Evolutionary conservation across 495 filamentous ascomycete genomes (phyloP), one percentile per base, ranked within the genome.

Genomic region (Trichoderma reesei): DNA sequence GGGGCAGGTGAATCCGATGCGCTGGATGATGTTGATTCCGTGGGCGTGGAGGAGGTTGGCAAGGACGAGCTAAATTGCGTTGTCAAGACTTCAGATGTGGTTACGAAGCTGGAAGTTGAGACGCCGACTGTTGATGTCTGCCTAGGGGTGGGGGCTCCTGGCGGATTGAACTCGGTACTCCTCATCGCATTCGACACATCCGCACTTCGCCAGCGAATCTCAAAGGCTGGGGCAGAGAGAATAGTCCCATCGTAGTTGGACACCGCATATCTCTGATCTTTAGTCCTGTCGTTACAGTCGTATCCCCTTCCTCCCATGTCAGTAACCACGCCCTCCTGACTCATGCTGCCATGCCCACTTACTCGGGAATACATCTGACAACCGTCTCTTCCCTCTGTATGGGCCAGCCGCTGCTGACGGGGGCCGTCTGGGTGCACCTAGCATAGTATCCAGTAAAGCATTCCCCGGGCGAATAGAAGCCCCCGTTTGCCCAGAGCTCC

Each of bases 381-480:
- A 51, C 41, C 9, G 61, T 63, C 31, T 63, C 41, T 34, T 18
- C 61, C 3, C 16, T 36, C 42, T 14, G 31, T 4, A 63, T 48
- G 0, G 61, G 61, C 31, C 26, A 63, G 61, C 26, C 41, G 13
- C 38, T 44, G 61, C 34, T 48, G 4, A 34, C 41, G 13, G 42
- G 37, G 2, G 61, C n/a, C 42, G 41, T 48, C 41, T 48, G 61
- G 2, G 41, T 48, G 26, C 61, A 63, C 41, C 36, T 48, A 31
- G 61, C 46, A 44, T 33, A 14, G 37, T 63, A 63, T 6, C 61
- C 61, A 10, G 4, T 5, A 18, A 48, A 48, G 14, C 61, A 63
- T 13, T 36, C 33, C n/a, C 41, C 61, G n/a, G 61, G 61, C 42
- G 61, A 63, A 26, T 63, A 63, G 61, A 48, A 63, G 3, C 61